Evolutionary conservation across 768 basidiomycete species (phyloP).

Genomic region (Exidia glandulosa): DNA sequence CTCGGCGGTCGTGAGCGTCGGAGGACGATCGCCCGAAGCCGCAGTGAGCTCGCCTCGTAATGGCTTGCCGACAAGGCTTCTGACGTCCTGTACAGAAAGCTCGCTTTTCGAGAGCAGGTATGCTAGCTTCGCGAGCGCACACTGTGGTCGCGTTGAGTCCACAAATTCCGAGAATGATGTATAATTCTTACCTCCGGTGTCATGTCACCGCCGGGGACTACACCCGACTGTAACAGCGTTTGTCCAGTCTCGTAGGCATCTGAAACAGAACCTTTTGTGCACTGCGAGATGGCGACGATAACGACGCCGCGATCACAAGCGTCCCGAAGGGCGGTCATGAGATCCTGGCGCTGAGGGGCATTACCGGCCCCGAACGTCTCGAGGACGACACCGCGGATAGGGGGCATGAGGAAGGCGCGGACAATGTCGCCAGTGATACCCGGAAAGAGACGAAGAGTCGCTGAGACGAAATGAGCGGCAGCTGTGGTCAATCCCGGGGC

Average conservation of each 20-base stretch:
- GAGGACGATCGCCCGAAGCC: constrained; percentile 11
- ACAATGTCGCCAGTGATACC: constrained; percentile 71
- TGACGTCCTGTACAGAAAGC: constrained; percentile 54
- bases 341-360: constrained; percentile 69
- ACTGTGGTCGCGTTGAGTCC: constrained; percentile 31
- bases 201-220: constrained; percentile 84
- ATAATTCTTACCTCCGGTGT: constrained; percentile 69
- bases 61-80: constrained; percentile 62
- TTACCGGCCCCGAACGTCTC: constrained; percentile 93
- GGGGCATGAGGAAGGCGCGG: constrained; percentile 62
- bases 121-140: constrained; percentile 79
- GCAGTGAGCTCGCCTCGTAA: constrained; percentile 83
- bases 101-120: constrained; percentile 85
- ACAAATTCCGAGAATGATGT: not conserved
- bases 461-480: constrained; percentile 24
- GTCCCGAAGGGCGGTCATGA: constrained; percentile 64
- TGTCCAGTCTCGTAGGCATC: constrained; percentile 75
- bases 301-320: constrained; percentile 78
- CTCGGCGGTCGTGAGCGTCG: constrained; percentile 24
- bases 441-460: constrained; percentile 75
- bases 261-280: constrained; percentile 75
- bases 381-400: constrained; percentile 71
- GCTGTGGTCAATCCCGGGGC: not conserved
- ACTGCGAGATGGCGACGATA: constrained; percentile 88
- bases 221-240: constrained; percentile 57